These are phyloP conservation scores for Carex arenaria DNA, from an alignment of 202 grass and related monocot genomes.

Conservation along the genomic window DNA sequence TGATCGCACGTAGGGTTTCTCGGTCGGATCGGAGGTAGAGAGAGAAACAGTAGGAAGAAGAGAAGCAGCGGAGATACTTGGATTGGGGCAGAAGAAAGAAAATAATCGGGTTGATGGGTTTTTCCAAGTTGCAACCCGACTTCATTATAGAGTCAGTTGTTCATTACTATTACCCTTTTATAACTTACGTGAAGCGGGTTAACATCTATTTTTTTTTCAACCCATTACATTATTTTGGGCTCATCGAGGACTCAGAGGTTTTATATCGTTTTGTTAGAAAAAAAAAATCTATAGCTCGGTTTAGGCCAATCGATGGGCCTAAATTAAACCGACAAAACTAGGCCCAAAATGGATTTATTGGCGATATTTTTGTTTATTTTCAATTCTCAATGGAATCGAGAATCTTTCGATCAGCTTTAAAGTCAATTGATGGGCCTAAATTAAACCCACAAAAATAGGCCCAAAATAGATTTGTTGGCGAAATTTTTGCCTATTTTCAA, in stretches of 20 bases:
- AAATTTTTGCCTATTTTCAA: too few relatives aligned
- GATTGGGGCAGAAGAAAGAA: conserved; percentile 25
- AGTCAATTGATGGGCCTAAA: too few relatives aligned
- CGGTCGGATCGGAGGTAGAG: background rate
- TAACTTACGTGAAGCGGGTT: background rate
- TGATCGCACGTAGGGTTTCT: background rate
- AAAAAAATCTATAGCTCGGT: background rate
- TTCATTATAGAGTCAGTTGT: background rate
- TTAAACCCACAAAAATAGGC: too few relatives aligned
- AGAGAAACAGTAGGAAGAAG: background rate
- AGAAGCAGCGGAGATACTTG: background rate
- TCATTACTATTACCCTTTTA: background rate
- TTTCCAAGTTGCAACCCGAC: background rate
- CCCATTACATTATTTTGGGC: background rate
- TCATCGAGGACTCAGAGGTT: background rate
- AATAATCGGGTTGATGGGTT: background rate
- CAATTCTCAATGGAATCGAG: background rate
- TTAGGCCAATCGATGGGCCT: background rate
- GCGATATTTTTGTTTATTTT: background rate
- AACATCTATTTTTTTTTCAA: background rate
- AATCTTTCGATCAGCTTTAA: background rate
- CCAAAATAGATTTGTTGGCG: too few relatives aligned
- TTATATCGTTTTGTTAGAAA: background rate
- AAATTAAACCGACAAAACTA: background rate
- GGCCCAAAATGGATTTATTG: background rate